Evolutionary conservation across 164 flowering plant species (phyloP), one percentile per base, ranked within the genome.

Genomic region (Stephania cephalantha): DNA sequence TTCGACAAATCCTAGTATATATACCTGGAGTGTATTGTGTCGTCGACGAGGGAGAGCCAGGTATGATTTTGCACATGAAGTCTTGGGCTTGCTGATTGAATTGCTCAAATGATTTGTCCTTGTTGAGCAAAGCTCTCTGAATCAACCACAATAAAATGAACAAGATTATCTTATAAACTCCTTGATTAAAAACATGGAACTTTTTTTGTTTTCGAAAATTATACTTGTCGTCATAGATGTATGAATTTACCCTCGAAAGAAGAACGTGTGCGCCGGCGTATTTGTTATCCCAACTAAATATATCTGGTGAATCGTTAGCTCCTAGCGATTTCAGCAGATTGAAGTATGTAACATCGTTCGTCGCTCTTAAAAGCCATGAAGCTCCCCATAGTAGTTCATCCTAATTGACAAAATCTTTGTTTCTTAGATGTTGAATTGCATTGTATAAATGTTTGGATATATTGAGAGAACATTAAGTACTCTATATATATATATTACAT

Each of bases 271-370:
- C 91, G 12, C 98, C 98, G 9, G 97, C 97, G 66, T 55, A 86
- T 74, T 94, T 94, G 86, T 92, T 88, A 80, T 94, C 98, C 98
- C 98, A 94, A 82, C 98, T 90, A 82, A 94, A 94, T 71, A 88
- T 81, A 79, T 91, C 92, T 1, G 91, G 25, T 5, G 75, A 76
- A 44, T 88, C 89, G 71, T 79, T 77, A 6, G 81, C 90, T 50
- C 91, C 97, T 55, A 90, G 52, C 0, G 93, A 82, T 63, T 87
- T 83, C 42, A 90, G 22, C 29, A 85, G 66, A 63, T 85, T 85
- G n/a, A 76, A 70, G 79, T 93, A 95, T 1, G 71, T 76, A 17
- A n/a, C 74, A 29, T 90, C 85, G 35, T 87, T 87, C 17, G 99
- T 90, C 7, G 97, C 98, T 71, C 87, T 86, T 1, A 78, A 76